A percentile compares a stretch with the other conserved stretches of the same genome.
phyloP scores from a whole-genome alignment of 139 green algal genomes.

The Yamagishiella unicocca region DNA sequence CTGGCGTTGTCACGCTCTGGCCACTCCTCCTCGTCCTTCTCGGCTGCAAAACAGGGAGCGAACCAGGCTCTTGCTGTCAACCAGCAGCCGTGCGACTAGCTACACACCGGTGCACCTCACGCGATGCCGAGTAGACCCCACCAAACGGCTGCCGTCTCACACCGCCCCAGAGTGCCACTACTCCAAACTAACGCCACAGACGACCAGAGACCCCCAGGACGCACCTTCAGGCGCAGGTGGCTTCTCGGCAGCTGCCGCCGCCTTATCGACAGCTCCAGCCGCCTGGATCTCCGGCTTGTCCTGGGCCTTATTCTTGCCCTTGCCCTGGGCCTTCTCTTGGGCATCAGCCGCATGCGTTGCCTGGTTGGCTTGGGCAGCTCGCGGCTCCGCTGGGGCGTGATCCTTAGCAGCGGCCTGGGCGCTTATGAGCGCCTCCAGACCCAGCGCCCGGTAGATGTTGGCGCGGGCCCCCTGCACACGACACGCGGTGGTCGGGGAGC shows the following conservation, averaged over 20 bases:
- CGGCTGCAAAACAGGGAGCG: no score
- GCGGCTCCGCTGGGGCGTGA: not conserved
- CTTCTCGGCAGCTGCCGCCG: not conserved
- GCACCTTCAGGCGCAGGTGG: no score
- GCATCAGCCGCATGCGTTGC: not conserved
- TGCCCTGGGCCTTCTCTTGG: not conserved
- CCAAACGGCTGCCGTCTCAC: no score
- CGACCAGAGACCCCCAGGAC: no score
- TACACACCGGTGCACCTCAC: no score
- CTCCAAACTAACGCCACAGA: no score
- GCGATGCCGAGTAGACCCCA: no score
- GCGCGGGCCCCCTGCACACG: conserved; percentile 9
- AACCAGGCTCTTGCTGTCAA: no score
- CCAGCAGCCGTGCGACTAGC: no score
- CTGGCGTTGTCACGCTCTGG: not conserved
- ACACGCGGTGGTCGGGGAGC: no score
- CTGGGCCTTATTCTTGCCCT: not conserved
- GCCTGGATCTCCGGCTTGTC: not conserved
- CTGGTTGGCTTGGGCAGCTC: not conserved
- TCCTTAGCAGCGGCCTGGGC: not conserved
- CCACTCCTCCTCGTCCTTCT: not conserved
- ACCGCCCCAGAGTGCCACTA: no score
- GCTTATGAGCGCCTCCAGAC: conserved; percentile 15
- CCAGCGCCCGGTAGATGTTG: conserved; percentile 33
- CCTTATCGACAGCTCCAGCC: not conserved